Evolutionary conservation across 306 rosid genomes (phyloP), one percentile per base, ranked within the genome.

Genomic region (Quillaja saponaria): DNA sequence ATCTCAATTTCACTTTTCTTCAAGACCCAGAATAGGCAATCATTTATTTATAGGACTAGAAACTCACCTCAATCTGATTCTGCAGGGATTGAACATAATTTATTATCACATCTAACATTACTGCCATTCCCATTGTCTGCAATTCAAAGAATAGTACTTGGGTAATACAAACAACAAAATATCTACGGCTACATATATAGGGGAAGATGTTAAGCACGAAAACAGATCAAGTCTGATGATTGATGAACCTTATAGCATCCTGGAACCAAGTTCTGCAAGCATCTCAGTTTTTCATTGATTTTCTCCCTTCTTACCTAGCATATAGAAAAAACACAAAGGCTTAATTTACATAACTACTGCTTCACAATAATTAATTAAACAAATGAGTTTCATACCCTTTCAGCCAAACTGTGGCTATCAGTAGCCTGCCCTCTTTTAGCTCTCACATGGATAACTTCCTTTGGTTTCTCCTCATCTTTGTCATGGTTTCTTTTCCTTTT

Each of bases 71-170:
- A 66, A 83, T 81, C 63, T 83, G 89, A 31, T 71, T 81, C 65
- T 83, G 83, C 28, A 86, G 78, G 9, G 95, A 83, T 19, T 81
- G 89, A 54, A 86, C 78, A 64, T 86, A 86, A 41, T 79, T 67
- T 75, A 78, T 83, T 35, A 83, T 83, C 67, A 78, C 95, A 74
- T 83, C 95, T 49, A 86, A 55, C 95, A 86, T 83, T 6, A 76
- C 82, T 12, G 85, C 85, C 95, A 83, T 81, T 49, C 90, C 95
- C 95, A 86, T 86, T 35, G 83, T 68, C 95, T 86, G 77, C 64
- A 56, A 25, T 44, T 34, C 71, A 56, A n/a, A n/a, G n/a, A n/a
- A n/a, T n/a, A n/a, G n/a, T n/a, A n/a, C n/a, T n/a, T 28, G 18
- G 57, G 62, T 51, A 40, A 7, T 34, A 6, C 46, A 62, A 28